phyloP scores from a whole-genome alignment of 2,329 filamentous ascomycete genomes.

The Aureobasidium leucospermi region DNA sequence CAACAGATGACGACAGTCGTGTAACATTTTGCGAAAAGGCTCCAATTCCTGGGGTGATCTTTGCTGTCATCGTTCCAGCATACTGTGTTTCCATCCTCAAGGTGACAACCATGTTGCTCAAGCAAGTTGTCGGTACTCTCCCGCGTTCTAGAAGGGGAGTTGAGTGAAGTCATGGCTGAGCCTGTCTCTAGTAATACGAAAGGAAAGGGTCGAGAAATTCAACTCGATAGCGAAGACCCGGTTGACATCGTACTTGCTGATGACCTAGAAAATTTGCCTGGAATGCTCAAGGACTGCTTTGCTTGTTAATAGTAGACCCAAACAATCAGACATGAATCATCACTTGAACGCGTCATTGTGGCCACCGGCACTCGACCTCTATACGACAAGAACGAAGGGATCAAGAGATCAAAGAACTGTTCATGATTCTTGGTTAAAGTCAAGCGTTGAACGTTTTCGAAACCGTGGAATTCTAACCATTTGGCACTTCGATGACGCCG shows the following conservation, averaged over 20 bases:
- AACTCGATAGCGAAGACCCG: background rate
- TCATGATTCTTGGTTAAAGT: background rate
- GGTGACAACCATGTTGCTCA: slow-evolving; percentile 14
- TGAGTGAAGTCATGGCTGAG: background rate
- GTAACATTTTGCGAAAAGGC: slow-evolving; percentile 14
- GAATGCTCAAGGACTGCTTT: background rate
- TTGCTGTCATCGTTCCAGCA: slow-evolving; percentile 16
- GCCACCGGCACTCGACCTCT: background rate
- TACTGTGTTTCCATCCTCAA: slow-evolving; percentile 16
- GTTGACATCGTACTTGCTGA: background rate
- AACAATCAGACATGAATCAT: slow-evolving; percentile 3
- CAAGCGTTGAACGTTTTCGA: background rate
- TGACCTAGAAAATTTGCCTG: background rate
- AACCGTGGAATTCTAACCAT: background rate
- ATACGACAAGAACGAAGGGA: background rate
- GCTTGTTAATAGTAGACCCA: background rate
- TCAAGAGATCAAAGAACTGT: background rate
- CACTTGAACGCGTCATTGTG: background rate
- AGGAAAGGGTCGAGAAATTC: background rate
- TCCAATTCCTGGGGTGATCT: slow-evolving; percentile 19
- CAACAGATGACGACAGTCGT: slow-evolving; percentile 16
- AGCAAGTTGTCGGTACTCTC: slow-evolving; percentile 6
- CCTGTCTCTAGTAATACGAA: background rate
- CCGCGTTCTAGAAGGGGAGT: background rate
- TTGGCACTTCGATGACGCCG: background rate